Evolutionary conservation across 108 stramenopile genomes (phyloP).

Genomic region (Cyclostephanos tholiformis): DNA sequence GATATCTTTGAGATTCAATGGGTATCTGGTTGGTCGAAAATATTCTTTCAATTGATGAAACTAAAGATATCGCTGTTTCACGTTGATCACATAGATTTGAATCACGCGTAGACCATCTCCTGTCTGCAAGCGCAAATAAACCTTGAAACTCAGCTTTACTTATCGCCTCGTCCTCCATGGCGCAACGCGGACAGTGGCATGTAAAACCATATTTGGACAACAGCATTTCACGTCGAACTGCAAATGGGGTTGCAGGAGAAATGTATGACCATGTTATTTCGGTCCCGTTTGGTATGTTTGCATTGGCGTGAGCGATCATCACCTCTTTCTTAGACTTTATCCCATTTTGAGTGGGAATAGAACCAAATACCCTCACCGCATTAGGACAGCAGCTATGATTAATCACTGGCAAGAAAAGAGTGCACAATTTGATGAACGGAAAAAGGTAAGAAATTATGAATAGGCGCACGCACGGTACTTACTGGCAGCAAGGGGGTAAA

Average conservation of each 20-base stretch:
- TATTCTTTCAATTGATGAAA: conserved; percentile 30
- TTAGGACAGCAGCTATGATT: conserved; percentile 83
- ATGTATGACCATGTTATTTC: conserved; percentile 84
- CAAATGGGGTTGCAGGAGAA: conserved; percentile 58
- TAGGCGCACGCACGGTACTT: no score
- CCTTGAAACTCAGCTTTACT: conserved; percentile 5
- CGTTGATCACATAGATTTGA: background rate
- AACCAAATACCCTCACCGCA: conserved; percentile 70
- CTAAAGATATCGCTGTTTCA: background rate
- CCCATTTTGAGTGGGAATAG: conserved; percentile 10
- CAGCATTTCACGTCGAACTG: conserved; percentile 47
- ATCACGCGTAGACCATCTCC: conserved; percentile 16
- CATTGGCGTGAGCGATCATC: conserved; percentile 75
- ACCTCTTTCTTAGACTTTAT: conserved; percentile 26
- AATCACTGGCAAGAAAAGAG: no score
- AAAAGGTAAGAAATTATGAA: no score
- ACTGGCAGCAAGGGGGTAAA: conserved; percentile 83
- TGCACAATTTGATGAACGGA: no score
- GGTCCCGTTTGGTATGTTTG: conserved; percentile 49
- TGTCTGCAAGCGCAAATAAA: conserved; percentile 4
- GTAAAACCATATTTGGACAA: conserved; percentile 57
- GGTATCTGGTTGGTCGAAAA: conserved; percentile 26
- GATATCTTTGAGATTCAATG: conserved; percentile 50
- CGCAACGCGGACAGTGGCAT: conserved; percentile 66
- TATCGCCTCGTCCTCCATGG: conserved; percentile 33